phyloP scores from a whole-genome alignment of 768 basidiomycete genomes.

The Pleurotus djamor region DNA sequence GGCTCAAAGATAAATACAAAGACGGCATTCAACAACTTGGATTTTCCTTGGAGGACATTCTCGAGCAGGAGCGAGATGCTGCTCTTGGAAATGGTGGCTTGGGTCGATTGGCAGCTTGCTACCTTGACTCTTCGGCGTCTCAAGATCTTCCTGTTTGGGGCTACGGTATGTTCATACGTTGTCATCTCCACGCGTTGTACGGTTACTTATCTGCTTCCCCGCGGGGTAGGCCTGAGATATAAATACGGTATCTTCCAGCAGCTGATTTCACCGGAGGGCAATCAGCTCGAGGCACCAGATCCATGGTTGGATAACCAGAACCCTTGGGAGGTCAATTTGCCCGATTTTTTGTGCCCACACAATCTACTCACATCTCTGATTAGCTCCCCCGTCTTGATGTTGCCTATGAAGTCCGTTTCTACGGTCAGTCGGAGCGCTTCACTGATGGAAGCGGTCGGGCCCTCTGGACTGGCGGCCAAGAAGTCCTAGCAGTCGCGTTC shows the following conservation, averaged over 20 bases:
- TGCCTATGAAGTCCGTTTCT: conserved; percentile 83
- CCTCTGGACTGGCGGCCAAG: conserved; percentile 86
- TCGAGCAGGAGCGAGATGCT: conserved; percentile 91
- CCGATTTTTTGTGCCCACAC: background rate
- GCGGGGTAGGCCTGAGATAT: conserved; percentile 60
- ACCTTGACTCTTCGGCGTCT: conserved; percentile 89
- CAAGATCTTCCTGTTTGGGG: conserved; percentile 85
- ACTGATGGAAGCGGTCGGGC: conserved; percentile 58
- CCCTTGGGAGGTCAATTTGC: conserved; percentile 65
- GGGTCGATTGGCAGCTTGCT: conserved; percentile 96
- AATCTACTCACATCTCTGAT: background rate
- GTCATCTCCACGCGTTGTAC: background rate
- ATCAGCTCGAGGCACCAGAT: conserved; percentile 88
- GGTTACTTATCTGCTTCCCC: background rate
- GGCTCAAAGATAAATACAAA: conserved; percentile 73
- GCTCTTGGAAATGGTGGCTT: conserved; percentile 95
- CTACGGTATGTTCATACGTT: conserved; percentile 43
- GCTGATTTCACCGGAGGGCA: conserved; percentile 80
- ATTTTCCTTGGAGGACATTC: conserved; percentile 84
- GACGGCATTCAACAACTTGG: conserved; percentile 75
- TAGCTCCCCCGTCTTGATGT: conserved; percentile 81
- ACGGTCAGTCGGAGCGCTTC: conserved; percentile 75
- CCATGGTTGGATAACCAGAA: conserved; percentile 90
- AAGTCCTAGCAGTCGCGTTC: conserved; percentile 91
- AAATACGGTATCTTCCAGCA: conserved; percentile 97